phyloP scores from a whole-genome alignment of 2,329 filamentous ascomycete species.

The Talaromyces marneffei region DNA sequence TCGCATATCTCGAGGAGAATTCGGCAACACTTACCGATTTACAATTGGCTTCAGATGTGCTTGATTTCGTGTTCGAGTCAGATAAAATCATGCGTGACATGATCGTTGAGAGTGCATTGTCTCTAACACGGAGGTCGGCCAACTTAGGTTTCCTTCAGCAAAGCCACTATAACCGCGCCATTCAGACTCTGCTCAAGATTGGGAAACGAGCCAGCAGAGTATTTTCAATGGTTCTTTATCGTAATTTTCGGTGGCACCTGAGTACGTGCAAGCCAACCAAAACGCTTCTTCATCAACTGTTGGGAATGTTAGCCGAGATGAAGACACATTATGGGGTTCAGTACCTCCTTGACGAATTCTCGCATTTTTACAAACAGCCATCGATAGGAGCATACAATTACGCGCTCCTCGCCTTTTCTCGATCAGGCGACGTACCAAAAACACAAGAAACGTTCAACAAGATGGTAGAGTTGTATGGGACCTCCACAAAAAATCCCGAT shows the following conservation, averaged over 20 bases:
- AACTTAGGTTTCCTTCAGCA: conserved; percentile 21
- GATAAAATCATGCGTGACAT: conserved; percentile 22
- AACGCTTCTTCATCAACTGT: conserved; percentile 22
- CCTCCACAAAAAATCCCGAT: neutral
- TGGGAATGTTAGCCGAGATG: conserved; percentile 24
- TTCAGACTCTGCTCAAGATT: conserved; percentile 27
- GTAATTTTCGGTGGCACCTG: conserved; percentile 34
- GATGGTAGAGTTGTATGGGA: conserved; percentile 34
- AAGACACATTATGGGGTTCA: conserved; percentile 32
- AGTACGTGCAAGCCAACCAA: conserved; percentile 19
- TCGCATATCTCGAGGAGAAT: conserved; percentile 13
- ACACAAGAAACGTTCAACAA: conserved; percentile 43
- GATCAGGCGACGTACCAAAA: conserved; percentile 41
- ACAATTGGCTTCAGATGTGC: conserved; percentile 5
- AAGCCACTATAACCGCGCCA: conserved; percentile 26
- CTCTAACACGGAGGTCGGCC: conserved; percentile 24
- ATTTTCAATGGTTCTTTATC: conserved; percentile 36
- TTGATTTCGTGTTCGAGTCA: conserved; percentile 22
- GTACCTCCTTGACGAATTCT: conserved; percentile 39
- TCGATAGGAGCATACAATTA: conserved; percentile 29
- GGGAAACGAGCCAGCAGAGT: conserved; percentile 24
- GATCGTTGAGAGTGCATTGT: conserved; percentile 28
- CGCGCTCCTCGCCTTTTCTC: conserved; percentile 40
- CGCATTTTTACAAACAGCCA: conserved; percentile 28
- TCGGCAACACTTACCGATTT: neutral